Evolutionary conservation across 345 rosid species (phyloP).

Genomic region (Mallotus nudiflorus): DNA sequence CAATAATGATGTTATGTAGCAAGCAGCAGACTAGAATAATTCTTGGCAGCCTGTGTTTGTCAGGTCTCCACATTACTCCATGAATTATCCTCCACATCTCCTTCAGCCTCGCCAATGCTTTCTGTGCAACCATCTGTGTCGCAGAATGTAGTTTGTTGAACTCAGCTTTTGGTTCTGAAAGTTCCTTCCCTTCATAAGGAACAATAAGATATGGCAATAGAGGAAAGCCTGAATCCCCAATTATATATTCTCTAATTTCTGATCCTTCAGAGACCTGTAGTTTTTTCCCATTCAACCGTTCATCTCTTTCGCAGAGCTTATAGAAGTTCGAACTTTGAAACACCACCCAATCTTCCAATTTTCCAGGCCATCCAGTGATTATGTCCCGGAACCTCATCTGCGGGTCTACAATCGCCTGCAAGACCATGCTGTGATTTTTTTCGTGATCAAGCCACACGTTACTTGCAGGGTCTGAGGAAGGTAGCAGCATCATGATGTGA

Average conservation of each 20-base stretch:
- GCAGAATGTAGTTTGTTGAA: constrained; percentile 48
- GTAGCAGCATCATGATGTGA: constrained; percentile 52
- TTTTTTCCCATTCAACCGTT: constrained; percentile 48
- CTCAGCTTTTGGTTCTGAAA: constrained; percentile 34
- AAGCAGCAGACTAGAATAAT: constrained; percentile 64
- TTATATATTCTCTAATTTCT: constrained; percentile 54
- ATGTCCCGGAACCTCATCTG: constrained; percentile 60
- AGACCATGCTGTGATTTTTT: constrained; percentile 60
- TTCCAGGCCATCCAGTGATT: constrained; percentile 75
- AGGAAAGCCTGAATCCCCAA: constrained; percentile 59
- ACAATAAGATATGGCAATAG: constrained; percentile 57
- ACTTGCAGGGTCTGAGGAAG: constrained; percentile 47
- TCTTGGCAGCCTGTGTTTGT: constrained; percentile 58
- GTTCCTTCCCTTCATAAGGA: constrained; percentile 49
- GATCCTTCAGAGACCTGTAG: constrained; percentile 41
- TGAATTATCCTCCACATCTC: constrained; percentile 59
- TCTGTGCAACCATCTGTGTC: constrained; percentile 46
- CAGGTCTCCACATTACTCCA: constrained; percentile 72
- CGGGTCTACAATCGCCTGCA: constrained; percentile 63
- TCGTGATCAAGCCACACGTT: constrained; percentile 53
- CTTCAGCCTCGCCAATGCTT: constrained; percentile 55
- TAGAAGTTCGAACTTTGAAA: constrained; percentile 49
- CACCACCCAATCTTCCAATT: constrained; percentile 43
- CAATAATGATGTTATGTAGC: constrained; percentile 63
- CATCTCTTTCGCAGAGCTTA: constrained; percentile 47